A percentile compares a stretch with the other conserved stretches of the same genome.
These are phyloP conservation scores for Phytophthora pluvialis DNA, from an alignment of 352 stramenopile genomes.

Conservation along the genomic window DNA sequence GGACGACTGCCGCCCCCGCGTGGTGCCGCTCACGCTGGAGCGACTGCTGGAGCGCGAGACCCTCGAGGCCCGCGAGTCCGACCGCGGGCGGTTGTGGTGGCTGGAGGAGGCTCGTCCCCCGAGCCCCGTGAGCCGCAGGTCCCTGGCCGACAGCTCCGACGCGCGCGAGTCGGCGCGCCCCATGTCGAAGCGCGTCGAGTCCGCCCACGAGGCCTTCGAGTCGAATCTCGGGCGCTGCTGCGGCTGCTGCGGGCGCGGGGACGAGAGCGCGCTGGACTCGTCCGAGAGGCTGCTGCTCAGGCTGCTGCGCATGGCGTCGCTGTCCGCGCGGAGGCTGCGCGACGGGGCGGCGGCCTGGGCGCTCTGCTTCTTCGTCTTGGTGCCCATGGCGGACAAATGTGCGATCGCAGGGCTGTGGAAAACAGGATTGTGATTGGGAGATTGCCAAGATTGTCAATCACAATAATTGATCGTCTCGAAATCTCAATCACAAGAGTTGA, in stretches of 20 bases:
- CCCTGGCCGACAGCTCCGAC: conserved; percentile 72
- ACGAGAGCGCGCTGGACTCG: conserved; percentile 61
- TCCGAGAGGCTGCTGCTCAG: conserved; percentile 56
- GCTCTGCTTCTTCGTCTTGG: conserved; percentile 37
- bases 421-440: too few species aligned
- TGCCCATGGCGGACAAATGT: too few species aligned
- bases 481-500: too few species aligned
- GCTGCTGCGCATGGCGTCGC: conserved; percentile 25
- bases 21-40: conserved; percentile 39
- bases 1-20: conserved; percentile 57
- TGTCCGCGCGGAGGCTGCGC: conserved; percentile 20
- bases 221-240: conserved; percentile 75
- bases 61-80: conserved; percentile 72
- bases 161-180: conserved; percentile 78
- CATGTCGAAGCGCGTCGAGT: conserved; percentile 90
- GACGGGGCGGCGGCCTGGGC: conserved; percentile 4
- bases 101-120: conserved; percentile 26
- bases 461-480: too few species aligned
- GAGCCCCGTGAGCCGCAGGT: conserved; percentile 69
- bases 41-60: conserved; percentile 61
- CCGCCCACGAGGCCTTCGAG: conserved; percentile 83
- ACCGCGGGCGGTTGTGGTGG: conserved; percentile 53
- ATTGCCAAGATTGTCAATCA: too few species aligned
- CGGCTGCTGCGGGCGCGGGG: conserved; percentile 44
- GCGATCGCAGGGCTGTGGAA: too few species aligned